phyloP scores from a whole-genome alignment of 768 basidiomycete species.

The Leccinum ochraceum region DNA sequence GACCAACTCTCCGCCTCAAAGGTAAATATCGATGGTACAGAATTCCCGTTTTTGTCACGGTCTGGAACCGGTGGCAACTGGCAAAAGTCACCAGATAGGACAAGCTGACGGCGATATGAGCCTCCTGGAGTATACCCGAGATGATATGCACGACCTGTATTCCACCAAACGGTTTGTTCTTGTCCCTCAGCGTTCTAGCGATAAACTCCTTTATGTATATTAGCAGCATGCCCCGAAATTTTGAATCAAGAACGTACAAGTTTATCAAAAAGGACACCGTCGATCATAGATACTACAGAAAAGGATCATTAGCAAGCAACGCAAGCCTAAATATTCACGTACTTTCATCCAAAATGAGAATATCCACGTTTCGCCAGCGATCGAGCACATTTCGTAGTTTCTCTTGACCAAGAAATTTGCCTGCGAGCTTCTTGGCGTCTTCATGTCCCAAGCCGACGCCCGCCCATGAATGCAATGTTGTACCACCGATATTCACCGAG shows the following conservation, averaged over 20 bases:
- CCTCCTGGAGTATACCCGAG: background rate
- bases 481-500: slow-evolving; percentile 79
- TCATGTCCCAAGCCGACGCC: slow-evolving; percentile 78
- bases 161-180: slow-evolving; percentile 71
- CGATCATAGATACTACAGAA: slow-evolving; percentile 82
- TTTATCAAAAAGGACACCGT: slow-evolving; percentile 78
- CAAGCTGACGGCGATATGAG: slow-evolving; percentile 48
- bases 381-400: slow-evolving; percentile 42
- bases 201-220: slow-evolving; percentile 52
- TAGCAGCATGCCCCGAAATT: slow-evolving; percentile 38
- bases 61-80: slow-evolving; percentile 83
- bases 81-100: slow-evolving; percentile 88
- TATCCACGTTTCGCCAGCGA: slow-evolving; percentile 63
- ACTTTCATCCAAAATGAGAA: slow-evolving; percentile 88
- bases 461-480: slow-evolving; percentile 80
- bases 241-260: slow-evolving; percentile 46
- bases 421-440: slow-evolving; percentile 47
- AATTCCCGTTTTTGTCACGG: slow-evolving; percentile 46
- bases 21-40: slow-evolving; percentile 60
- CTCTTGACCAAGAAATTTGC: slow-evolving; percentile 50
- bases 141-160: slow-evolving; percentile 62
- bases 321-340: slow-evolving; percentile 22
- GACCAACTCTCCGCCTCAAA: slow-evolving; percentile 83
- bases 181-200: slow-evolving; percentile 56
- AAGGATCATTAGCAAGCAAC: slow-evolving; percentile 2